Base-by-base conservation (phyloP, 225 moss, liverwort and hornwort species). In the Takakia lepidozioides region DNA sequence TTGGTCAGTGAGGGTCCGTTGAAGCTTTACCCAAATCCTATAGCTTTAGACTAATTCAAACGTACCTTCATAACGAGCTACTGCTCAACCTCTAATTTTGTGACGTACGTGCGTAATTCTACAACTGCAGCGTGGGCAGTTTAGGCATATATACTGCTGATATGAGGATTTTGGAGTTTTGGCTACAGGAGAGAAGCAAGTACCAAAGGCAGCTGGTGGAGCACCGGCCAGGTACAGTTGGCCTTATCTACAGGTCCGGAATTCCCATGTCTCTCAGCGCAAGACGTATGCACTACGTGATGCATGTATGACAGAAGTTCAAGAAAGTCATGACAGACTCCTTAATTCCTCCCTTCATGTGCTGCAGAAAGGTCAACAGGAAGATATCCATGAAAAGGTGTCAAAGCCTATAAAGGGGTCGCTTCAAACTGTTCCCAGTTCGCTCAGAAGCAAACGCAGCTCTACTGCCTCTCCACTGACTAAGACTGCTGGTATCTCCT, bases 161-260 rank as follows among this genome's bases (percentile, higher is more conserved):
- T n/a, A n/a, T n/a, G n/a, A n/a, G n/a, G n/a, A n/a, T n/a, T n/a
- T n/a, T n/a, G n/a, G n/a, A n/a, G n/a, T n/a, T n/a, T n/a, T n/a
- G n/a, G n/a, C n/a, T 68, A 57, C 50, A 77, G 77, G 64, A 77
- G 52, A 61, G 77, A 77, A 58, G 51, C 71, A n/a, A 61, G 54
- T 9, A 64, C 64, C 2, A 77, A 72, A 51, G 77, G 77, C n/a
- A n/a, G n/a, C 57, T 72, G 77, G 77, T 77, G 64, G 29, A 77
- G 68, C 43, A 50, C 61, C 38, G 70, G 70, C 37, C 65, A 58
- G 18, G 75, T 62, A 47, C 43, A 47, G 10, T n/a, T 42, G 1
- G 58, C 46, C 3, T 42, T 52, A 68, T 68, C 13, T 63, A 64
- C 36, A 16, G 27, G 43, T 30, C 46, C 30, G 60, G 64, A 27